Base-by-base conservation (phyloP, 2,329 filamentous ascomycete species). In the Fusarium avenaceum region DNA sequence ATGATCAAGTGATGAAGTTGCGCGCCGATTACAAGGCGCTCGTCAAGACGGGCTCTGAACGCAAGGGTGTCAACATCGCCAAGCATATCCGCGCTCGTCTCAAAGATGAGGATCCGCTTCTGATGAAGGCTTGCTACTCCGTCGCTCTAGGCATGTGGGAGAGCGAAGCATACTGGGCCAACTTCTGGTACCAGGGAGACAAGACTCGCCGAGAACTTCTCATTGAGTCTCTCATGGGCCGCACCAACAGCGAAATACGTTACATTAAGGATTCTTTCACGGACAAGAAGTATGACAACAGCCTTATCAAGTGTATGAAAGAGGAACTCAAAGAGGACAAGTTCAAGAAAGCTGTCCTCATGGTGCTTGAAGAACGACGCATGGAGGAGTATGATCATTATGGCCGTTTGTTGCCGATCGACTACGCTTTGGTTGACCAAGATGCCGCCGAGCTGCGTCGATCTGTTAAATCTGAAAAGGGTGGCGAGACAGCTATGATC, bases 161-260 rank as follows among this genome's bases (percentile, higher is more conserved):
- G 81, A 91, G 90, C 71, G 96, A 99, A 78, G 93, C 93, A 0
- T 97, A 97, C 84, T 99, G 96, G 94, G 94, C 95, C 62, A 98
- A 97, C 78, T 97, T 93, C 79, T 98, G 94, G 90, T 98, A 97
- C 80, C 95, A 97, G 76, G 90, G 90, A 38, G 92, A 95, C 78
- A 92, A 90, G 73, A 92, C 90, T 9, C 87, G 93, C 4, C 89
- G 94, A 7, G 95, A 98, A 79, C 85, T 99, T 35, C 86, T 99
- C 53, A 97, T 98, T 73, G 96, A 99, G 80, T 89, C 90, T 7
- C 86, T 99, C 20, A 97, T 97, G 89, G 96, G 96, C 0, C 89
- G 94, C 7, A 89, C 89, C 28, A 97, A 97, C 78, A 84, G 87
- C n/a, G 96, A 98, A 75, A 92, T 98, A 65, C 86, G 87, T 13